These are phyloP conservation scores for Pseudocercospora macadamiae DNA, from an alignment of 2,329 filamentous ascomycete species.

Conservation along the genomic window DNA sequence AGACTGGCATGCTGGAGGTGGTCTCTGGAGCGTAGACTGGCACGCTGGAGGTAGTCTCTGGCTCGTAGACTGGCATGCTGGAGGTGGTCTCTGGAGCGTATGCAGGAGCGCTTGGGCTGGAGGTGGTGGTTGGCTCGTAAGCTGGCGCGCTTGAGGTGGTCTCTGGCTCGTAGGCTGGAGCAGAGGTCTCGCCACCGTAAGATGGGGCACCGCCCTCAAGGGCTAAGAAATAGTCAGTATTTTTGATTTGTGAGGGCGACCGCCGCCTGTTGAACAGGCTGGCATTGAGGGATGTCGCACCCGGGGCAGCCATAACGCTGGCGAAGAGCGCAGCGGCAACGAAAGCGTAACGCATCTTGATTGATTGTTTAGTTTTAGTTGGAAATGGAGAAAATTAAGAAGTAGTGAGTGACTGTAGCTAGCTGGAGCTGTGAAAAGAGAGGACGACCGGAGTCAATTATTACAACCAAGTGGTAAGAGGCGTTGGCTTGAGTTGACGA, in stretches of 20 bases:
- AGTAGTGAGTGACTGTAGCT: conserved; percentile 23
- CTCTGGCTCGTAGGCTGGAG: neutral
- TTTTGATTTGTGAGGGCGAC: no score
- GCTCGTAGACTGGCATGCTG: no score
- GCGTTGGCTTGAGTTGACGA: conserved; percentile 19
- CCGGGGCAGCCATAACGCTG: conserved; percentile 21
- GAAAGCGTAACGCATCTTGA: conserved; percentile 30
- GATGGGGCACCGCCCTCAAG: neutral
- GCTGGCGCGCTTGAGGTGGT: neutral
- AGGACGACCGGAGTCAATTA: conserved; percentile 32
- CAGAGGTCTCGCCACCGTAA: conserved; percentile 13
- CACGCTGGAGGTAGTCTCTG: no score
- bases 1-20: no score
- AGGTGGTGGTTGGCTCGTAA: conserved; percentile 1
- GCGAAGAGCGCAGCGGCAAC: conserved; percentile 29
- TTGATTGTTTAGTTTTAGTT: conserved; percentile 7
- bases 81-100: neutral
- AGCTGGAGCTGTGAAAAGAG: conserved; percentile 21
- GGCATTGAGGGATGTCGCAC: neutral
- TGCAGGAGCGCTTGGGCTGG: conserved; percentile 1
- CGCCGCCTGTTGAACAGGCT: neutral
- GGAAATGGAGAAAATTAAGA: conserved; percentile 16
- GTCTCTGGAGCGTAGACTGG: no score
- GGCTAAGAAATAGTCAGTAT: neutral
- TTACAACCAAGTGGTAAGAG: conserved; percentile 16